Percentiles rank a stretch among this genome's conserved stretches.
These are phyloP conservation scores for Annulohypoxylon moriforme DNA, from an alignment of 495 filamentous ascomycete genomes.

Conservation along the genomic window DNA sequence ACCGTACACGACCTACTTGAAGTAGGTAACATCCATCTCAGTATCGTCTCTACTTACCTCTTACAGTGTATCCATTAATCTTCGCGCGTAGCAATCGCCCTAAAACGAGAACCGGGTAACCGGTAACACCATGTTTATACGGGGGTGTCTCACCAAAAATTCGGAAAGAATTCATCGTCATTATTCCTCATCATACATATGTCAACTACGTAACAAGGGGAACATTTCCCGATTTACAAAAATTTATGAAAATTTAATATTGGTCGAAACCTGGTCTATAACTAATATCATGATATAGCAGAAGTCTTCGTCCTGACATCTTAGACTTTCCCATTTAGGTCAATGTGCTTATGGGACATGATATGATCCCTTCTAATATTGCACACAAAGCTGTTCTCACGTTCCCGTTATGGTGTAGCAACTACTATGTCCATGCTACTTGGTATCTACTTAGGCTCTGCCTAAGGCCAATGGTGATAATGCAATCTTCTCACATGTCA, in stretches of 20 bases:
- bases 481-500: background rate
- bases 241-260: background rate
- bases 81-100: background rate
- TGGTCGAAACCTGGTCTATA: background rate
- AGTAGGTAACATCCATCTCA: background rate
- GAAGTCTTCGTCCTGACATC: background rate
- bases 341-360: background rate
- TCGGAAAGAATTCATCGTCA: background rate
- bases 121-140: background rate
- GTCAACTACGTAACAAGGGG: background rate
- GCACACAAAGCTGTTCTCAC: slow-evolving; percentile 6
- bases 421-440: slow-evolving; percentile 22
- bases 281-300: slow-evolving; percentile 6
- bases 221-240: background rate
- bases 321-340: slow-evolving; percentile 4
- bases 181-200: background rate
- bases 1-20: background rate
- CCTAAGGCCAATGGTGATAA: slow-evolving; percentile 12
- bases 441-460: slow-evolving; percentile 21
- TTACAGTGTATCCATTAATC: background rate
- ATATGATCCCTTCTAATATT: background rate
- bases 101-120: background rate
- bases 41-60: background rate
- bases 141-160: background rate
- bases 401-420: background rate